Percentiles rank a stretch among this genome's conserved stretches.
Evolutionary conservation across 2,329 filamentous ascomycete species (phyloP).

Genomic region (Colletotrichum salicis): DNA sequence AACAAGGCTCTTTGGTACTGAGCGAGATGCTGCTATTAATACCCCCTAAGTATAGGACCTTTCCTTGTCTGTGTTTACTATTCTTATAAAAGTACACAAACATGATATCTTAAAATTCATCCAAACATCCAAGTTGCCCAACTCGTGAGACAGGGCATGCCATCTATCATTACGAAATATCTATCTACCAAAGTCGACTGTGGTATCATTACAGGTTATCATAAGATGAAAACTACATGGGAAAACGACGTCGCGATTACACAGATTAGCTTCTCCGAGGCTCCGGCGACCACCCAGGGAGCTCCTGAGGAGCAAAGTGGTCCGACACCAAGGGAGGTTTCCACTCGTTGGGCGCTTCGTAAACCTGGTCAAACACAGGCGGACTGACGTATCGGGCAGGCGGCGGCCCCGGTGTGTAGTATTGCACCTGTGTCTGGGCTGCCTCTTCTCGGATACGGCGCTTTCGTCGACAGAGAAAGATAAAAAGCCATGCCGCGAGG

Average conservation of each 20-base stretch:
- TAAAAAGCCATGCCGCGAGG: neutral
- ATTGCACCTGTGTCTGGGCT: neutral
- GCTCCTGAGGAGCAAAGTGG: neutral
- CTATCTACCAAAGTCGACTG: neutral
- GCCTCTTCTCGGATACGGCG: neutral
- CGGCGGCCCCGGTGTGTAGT: neutral
- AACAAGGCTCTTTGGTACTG: slow-evolving; percentile 17
- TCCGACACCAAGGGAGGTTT: neutral
- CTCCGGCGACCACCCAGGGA: neutral
- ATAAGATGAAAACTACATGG: neutral
- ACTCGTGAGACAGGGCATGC: neutral
- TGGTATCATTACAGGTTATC: neutral
- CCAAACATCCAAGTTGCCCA: neutral
- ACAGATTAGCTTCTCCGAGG: neutral
- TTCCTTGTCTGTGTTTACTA: neutral
- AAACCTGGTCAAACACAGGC: neutral
- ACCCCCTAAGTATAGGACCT: neutral
- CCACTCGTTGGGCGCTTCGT: neutral
- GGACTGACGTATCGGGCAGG: neutral
- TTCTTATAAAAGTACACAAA: neutral
- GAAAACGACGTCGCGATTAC: neutral
- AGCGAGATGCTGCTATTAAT: neutral
- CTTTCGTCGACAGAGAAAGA: neutral
- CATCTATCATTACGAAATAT: neutral
- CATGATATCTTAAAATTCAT: neutral